Evolutionary conservation across 2,329 filamentous ascomycete genomes (phyloP), one percentile per base, ranked within the genome.

Genomic region (Ramularia collo-cygni): DNA sequence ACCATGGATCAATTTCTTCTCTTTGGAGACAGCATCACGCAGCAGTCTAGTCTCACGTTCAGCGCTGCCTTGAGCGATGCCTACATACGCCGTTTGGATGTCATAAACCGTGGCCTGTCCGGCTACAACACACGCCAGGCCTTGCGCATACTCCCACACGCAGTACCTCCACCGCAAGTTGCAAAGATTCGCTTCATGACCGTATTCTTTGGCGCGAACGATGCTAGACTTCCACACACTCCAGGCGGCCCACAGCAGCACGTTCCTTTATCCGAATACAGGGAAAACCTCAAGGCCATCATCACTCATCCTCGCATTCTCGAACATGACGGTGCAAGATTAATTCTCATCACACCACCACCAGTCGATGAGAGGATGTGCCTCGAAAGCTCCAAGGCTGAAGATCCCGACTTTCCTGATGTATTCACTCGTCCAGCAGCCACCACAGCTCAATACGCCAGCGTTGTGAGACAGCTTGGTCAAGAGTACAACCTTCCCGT

Each of bases 1-100:
- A 10, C 10, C 21, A 82, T 60, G 85, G 62, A 68, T 27, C 65
- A 70, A 44, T 66, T 73, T 53, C 70, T 96, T 47, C 77, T 96
- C 16, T 84, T 96, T 47, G 90, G 90, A 39, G 92, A 96, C 66
- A 94, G 86, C 21, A 81, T 96, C 46, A 81, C 90, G 35, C 80
- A 96, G 57, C 69, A 74, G 29, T 75, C 79, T 2, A 85, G 83
- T 12, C 90, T 89, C 62, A 85, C 75, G 1, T 85, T 93, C 54
- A 77, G 81, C 42, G 76, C 83, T 15, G 79, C 76, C 12, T 67
- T 95, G 3, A 79, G 88, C 58, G 65, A 76, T 51, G 74, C 75
- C 41, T 89, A 85, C 58, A 76, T 78, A 35, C 79, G 90, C 42
- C 77, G 80, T 26, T 71, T 92, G 10, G 92, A 96, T 65, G 78